Base-by-base conservation (phyloP, 208 protist species). In the Tritrichomonas foetus region DNA sequence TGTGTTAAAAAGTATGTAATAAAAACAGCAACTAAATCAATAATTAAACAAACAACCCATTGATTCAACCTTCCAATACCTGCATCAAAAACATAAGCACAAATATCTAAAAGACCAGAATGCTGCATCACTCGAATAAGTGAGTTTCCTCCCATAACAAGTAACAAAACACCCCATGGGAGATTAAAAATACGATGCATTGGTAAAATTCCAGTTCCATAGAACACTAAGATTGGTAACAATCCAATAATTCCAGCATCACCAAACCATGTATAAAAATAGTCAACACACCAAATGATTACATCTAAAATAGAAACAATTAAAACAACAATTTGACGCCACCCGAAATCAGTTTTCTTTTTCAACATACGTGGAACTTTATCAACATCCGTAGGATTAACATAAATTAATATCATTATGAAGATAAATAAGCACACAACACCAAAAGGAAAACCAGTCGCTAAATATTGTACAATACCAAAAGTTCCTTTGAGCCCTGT, bases 141-240 rank as follows among this genome's bases (percentile, higher is more conserved):
- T 30, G 74, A 33, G 50, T 82, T 82, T n/a, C 74, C 74, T 9
- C 74, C 74, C 74, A 82, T 82, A 25, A 82, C 74, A 20, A 82
- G 41, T 33, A 82, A 82, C 14, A 82, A 53, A n/a, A 82, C 50
- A 41, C 50, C 50, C 74, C 74, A 82, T 25, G 41, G 74, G 1
- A 82, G 41, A 33, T 82, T 50, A 20, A 20, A 20, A 3, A 82
- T 47, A 3, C 41, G 41, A 20, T 33, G 14, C 22, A 41, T 33
- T 22, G 1, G 33, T 25, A 82, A 36, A 20, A 82, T 50, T 3
- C 74, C 74, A 50, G 74, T 82, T 3, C 74, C 74, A 20, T 82
- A 82, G 74, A 82, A 82, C n/a, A 82, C n/a, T 0, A 82, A 5
- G 25, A 82, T 20, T 53, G 74, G 74, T 22, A 82, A 47, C 41